These are phyloP conservation scores for Amanita molliuscula DNA, from an alignment of 768 basidiomycete genomes.

Conservation along the genomic window DNA sequence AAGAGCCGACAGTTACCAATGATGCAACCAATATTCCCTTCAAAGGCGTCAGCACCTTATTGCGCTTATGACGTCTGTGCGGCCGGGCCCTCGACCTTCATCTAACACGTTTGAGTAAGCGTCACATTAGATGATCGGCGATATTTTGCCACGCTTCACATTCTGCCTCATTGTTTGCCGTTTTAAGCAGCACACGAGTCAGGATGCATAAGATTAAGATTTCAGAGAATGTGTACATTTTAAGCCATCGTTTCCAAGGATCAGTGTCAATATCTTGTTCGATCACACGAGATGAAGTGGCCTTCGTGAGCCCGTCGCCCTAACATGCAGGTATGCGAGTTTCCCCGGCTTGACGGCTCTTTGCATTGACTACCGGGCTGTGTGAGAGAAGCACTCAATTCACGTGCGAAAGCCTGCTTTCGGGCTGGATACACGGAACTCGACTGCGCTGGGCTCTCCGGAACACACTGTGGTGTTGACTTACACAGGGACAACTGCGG, in stretches of 20 bases:
- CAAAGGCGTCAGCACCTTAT: neutral
- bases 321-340: neutral
- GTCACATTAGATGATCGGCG: slow-evolving; percentile 1
- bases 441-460: neutral
- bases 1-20: neutral
- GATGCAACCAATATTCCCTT: neutral
- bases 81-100: neutral
- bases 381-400: neutral
- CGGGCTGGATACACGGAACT: neutral
- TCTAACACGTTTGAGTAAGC: neutral
- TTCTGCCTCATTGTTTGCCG: slow-evolving; percentile 4
- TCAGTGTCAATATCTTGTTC: neutral
- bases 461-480: neutral
- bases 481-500: neutral
- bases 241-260: neutral
- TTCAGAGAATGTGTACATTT: neutral
- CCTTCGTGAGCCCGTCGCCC: neutral
- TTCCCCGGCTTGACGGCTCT: neutral
- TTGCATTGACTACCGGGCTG: neutral
- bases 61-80: neutral
- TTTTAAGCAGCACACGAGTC: slow-evolving; percentile 2
- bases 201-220: neutral
- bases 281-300: neutral
- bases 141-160: neutral
- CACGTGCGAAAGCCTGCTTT: neutral